Evolutionary conservation across 768 basidiomycete genomes (phyloP).

Genomic region (Rhodosporidiobolus odoratus): DNA sequence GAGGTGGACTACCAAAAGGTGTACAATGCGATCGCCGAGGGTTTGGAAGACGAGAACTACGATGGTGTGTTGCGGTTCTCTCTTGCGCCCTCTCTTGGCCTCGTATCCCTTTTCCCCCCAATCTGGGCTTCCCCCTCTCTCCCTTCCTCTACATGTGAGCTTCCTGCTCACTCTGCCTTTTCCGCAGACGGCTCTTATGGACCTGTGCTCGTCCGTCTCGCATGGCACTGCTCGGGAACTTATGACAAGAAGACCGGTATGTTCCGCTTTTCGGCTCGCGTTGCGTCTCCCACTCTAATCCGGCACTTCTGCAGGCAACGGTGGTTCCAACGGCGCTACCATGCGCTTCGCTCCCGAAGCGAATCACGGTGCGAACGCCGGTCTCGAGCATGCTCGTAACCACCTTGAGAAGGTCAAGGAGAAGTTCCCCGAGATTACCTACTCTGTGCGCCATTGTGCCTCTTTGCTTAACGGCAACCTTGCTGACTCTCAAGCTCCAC

Average conservation of each 20-base stretch:
- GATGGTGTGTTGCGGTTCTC: slow-evolving; percentile 59
- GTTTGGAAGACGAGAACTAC: slow-evolving; percentile 56
- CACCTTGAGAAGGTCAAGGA: slow-evolving; percentile 76
- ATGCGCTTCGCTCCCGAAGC: slow-evolving; percentile 95
- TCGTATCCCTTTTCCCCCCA: neutral
- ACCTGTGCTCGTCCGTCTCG: slow-evolving; percentile 42
- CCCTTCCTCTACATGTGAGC: neutral
- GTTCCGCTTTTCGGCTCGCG: neutral
- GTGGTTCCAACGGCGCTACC: slow-evolving; percentile 78
- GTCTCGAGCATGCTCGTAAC: slow-evolving; percentile 70
- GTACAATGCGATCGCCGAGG: slow-evolving; percentile 78
- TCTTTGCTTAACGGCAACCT: slow-evolving; percentile 42
- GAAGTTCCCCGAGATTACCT: slow-evolving; percentile 87
- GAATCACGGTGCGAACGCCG: slow-evolving; percentile 74
- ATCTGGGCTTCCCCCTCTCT: slow-evolving; percentile 20
- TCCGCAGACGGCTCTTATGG: slow-evolving; percentile 69
- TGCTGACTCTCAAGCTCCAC: neutral
- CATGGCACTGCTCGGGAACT: slow-evolving; percentile 41
- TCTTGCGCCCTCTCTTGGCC: neutral
- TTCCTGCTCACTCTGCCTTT: neutral
- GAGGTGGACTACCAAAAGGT: slow-evolving; percentile 92
- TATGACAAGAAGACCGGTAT: slow-evolving; percentile 45
- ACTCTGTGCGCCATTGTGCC: slow-evolving; percentile 63
- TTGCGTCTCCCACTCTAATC: too few relatives aligned
- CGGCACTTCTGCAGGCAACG: slow-evolving; percentile 46